Percentiles rank a stretch among this genome's conserved stretches.
Evolutionary conservation across 306 rosid species (phyloP).

Genomic region (Sindora glabra): DNA sequence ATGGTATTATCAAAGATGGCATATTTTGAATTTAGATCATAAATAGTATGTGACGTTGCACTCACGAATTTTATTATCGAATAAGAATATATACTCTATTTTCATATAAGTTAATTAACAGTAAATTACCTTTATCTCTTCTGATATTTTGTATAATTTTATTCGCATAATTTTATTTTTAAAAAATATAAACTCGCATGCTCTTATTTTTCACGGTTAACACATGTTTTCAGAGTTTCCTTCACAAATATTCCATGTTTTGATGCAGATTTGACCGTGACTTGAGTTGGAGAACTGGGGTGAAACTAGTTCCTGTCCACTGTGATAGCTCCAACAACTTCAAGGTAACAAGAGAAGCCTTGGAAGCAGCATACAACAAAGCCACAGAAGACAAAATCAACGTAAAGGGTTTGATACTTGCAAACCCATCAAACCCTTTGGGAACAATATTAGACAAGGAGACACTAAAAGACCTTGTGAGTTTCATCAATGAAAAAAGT

Average conservation of each 20-base stretch:
- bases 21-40: background rate
- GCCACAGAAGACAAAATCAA: slow-evolving; percentile 52
- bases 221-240: too few relatives aligned
- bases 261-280: slow-evolving; percentile 64
- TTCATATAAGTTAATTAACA: too few relatives aligned
- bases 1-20: background rate
- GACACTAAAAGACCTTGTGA: slow-evolving; percentile 51
- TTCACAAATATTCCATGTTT: too few relatives aligned
- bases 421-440: slow-evolving; percentile 89
- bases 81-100: too few relatives aligned
- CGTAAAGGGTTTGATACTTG: slow-evolving; percentile 62
- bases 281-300: slow-evolving; percentile 72
- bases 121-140: too few relatives aligned
- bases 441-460: slow-evolving; percentile 59
- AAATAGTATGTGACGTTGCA: background rate
- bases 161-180: too few relatives aligned
- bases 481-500: slow-evolving; percentile 46
- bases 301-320: slow-evolving; percentile 53
- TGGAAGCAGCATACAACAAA: slow-evolving; percentile 56
- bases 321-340: slow-evolving; percentile 72
- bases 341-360: slow-evolving; percentile 51
- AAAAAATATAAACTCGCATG: too few relatives aligned
- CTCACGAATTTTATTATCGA: too few relatives aligned
- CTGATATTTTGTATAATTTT: too few relatives aligned
- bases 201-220: too few relatives aligned